Conservation (phyloP, 2,329 filamentous ascomycete genomes). For the Didymella pinodella region DNA sequence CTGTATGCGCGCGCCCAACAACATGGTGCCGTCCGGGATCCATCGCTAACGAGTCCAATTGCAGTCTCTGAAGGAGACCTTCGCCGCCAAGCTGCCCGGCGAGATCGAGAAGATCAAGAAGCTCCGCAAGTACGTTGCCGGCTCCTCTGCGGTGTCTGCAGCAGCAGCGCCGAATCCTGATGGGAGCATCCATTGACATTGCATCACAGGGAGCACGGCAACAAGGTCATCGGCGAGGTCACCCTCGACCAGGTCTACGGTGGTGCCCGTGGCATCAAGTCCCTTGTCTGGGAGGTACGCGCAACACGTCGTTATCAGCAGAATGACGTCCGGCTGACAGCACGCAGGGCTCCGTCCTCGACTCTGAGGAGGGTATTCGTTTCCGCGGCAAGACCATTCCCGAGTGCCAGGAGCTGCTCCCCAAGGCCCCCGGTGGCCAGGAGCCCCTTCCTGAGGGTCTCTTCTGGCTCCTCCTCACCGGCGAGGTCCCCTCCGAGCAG, state of each 20-base stretch:
- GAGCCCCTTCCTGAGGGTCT: conserved; percentile 99
- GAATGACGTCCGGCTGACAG: conserved; percentile 49
- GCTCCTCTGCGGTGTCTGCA: not conserved
- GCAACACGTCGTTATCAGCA: conserved; percentile 1
- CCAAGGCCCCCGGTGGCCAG: conserved; percentile 94
- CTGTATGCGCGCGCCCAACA: conserved; percentile 64
- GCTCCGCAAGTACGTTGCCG: conserved; percentile 78
- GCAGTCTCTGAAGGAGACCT: conserved; percentile 97
- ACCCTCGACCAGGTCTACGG: conserved; percentile 99
- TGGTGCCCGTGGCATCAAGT: conserved; percentile 98
- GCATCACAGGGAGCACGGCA: conserved; percentile 80
- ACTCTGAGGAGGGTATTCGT: conserved; percentile 98
- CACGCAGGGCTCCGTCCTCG: conserved; percentile 75
- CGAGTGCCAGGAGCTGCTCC: conserved; percentile 96
- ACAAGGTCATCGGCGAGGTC: conserved; percentile 95
- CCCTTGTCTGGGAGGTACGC: conserved; percentile 85
- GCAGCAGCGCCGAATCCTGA: not conserved
- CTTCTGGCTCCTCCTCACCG: conserved; percentile 99
- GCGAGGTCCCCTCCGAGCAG: conserved; percentile 96
- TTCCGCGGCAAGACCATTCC: conserved; percentile 99
- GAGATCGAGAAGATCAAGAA: conserved; percentile 99
- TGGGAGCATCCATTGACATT: conserved; percentile 37
- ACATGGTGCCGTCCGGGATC: conserved; percentile 3
- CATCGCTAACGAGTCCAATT: conserved; percentile 40
- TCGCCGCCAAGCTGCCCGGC: conserved; percentile 91